Evolutionary conservation across 2,329 filamentous ascomycete genomes (phyloP).

Genomic region (Neoarthrinium moseri): DNA sequence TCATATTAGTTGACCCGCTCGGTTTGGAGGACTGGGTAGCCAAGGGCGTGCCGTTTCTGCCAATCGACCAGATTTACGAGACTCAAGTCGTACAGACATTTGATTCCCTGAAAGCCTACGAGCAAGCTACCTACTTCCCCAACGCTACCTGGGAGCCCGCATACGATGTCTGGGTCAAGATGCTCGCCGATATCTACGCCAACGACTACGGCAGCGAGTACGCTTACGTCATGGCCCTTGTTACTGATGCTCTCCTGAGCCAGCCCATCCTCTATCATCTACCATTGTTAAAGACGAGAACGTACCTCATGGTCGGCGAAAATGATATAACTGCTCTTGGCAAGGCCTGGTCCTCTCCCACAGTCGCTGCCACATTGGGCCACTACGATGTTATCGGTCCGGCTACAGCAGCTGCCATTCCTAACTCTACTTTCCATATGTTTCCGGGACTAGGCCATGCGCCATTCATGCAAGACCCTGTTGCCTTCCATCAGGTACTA

Average conservation of each 20-base stretch:
- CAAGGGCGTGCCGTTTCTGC: constrained; percentile 45
- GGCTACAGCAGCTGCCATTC: constrained; percentile 41
- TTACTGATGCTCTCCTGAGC: constrained; percentile 55
- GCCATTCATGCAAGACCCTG: constrained; percentile 51
- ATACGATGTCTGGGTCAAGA: constrained; percentile 55
- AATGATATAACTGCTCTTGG: constrained; percentile 56
- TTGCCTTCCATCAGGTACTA: constrained; percentile 43
- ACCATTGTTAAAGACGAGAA: constrained; percentile 39
- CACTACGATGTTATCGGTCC: constrained; percentile 49
- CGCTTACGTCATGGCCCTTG: constrained; percentile 45
- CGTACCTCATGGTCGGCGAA: constrained; percentile 48
- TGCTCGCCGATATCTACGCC: constrained; percentile 52
- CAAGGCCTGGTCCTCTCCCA: constrained; percentile 46
- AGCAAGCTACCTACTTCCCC: constrained; percentile 46
- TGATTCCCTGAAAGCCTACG: constrained; percentile 42
- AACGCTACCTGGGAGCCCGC: constrained; percentile 43
- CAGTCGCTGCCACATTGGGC: constrained; percentile 43
- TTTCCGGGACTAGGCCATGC: constrained; percentile 50
- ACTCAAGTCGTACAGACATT: constrained; percentile 41
- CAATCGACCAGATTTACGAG: constrained; percentile 36
- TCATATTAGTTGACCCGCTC: constrained; percentile 51
- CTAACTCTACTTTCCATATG: constrained; percentile 41
- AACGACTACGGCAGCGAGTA: constrained; percentile 40
- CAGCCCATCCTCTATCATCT: constrained; percentile 52
- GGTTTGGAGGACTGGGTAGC: constrained; percentile 55